phyloP scores from a whole-genome alignment of 148 eudicot species.

The Agrostemma githago region DNA sequence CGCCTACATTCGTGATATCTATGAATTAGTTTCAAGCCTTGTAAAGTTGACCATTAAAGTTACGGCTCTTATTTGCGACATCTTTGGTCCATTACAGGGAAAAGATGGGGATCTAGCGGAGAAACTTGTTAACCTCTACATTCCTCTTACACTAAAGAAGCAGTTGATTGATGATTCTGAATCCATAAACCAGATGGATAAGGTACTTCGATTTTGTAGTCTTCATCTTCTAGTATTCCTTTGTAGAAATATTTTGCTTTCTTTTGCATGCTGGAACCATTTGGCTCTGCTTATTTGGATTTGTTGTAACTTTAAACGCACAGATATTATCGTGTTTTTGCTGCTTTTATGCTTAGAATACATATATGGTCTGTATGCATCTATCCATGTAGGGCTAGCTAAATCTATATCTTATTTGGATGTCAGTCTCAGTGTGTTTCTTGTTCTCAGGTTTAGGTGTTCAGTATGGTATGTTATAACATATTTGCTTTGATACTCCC shows the following conservation, averaged over 20 bases:
- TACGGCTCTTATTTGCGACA: neutral
- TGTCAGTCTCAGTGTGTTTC: neutral
- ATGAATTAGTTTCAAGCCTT: neutral
- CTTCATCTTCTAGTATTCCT: constrained; percentile 4
- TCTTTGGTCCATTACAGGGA: constrained; percentile 25
- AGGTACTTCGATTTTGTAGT: constrained; percentile 31
- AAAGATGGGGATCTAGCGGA: constrained; percentile 30
- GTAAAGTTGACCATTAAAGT: neutral
- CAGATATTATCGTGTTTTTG: neutral
- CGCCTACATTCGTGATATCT: neutral
- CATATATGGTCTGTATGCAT: neutral
- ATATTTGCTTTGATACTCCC: neutral
- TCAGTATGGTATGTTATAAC: neutral
- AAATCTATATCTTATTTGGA: neutral
- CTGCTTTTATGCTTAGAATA: neutral
- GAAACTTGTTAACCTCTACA: constrained; percentile 35
- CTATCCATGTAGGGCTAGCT: neutral
- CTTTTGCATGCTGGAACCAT: neutral
- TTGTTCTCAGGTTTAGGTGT: neutral
- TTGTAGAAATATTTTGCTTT: neutral
- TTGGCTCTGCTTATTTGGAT: neutral
- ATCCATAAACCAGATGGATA: constrained; percentile 43
- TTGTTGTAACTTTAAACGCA: neutral
- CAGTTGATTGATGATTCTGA: constrained; percentile 56
- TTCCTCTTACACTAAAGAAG: constrained; percentile 50